Conservation (phyloP, 1,284 basidiomycete species). For the Omphalotus olearius region DNA sequence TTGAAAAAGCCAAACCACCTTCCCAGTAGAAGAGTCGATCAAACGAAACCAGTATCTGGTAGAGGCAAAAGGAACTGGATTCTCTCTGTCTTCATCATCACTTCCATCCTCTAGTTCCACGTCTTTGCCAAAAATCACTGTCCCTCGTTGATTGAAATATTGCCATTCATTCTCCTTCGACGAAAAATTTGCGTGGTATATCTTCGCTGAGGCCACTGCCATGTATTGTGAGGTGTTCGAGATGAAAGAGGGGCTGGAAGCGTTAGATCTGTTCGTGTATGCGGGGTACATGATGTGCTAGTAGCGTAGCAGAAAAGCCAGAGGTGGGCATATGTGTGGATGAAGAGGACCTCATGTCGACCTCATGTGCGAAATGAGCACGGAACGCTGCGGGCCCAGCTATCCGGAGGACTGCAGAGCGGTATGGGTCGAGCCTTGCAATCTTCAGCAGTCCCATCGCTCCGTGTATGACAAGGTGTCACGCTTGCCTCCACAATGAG, state of each 20-base stretch:
- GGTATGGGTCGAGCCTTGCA: too few relatives aligned
- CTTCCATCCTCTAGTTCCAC: constrained; percentile 21
- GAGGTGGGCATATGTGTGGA: background rate
- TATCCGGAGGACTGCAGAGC: too few relatives aligned
- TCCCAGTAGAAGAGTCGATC: constrained; percentile 65
- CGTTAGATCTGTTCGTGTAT: background rate
- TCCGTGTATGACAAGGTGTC: too few relatives aligned
- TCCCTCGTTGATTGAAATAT: constrained; percentile 69
- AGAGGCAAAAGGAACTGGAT: constrained; percentile 16
- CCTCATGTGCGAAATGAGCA: background rate
- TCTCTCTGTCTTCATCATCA: constrained; percentile 12
- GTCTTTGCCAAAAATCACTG: constrained; percentile 69
- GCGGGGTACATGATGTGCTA: background rate
- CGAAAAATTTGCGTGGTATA: constrained; percentile 53
- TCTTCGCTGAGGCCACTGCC: constrained; percentile 26
- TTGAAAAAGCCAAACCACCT: constrained; percentile 87
- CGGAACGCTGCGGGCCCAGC: too few relatives aligned
- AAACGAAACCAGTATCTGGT: constrained; percentile 57
- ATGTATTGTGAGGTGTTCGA: background rate
- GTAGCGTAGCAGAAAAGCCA: background rate
- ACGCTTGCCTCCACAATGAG: too few relatives aligned
- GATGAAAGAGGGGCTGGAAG: background rate
- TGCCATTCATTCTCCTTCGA: constrained; percentile 54
- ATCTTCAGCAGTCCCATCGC: too few relatives aligned
- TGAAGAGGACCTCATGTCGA: background rate